Evolutionary conservation across 192 early-diverging fungal species (phyloP).

Genomic region (Rhizophagus prolifer): DNA sequence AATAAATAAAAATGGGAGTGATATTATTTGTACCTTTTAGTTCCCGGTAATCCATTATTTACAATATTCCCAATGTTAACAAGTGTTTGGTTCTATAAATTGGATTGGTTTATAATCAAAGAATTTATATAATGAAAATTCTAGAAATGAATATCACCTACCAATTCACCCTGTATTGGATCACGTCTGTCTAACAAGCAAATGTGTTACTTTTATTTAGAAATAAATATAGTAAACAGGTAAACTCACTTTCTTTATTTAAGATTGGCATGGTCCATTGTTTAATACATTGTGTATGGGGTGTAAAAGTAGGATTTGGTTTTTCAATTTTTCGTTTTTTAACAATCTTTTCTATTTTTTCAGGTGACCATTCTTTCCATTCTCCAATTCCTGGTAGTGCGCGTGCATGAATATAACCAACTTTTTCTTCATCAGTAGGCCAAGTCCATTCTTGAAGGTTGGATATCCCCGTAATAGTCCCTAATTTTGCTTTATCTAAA

Average conservation of each 20-base stretch:
- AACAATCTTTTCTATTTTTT: neutral
- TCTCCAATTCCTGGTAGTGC: neutral
- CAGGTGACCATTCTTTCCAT: neutral
- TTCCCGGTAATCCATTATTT: neutral
- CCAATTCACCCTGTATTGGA: neutral
- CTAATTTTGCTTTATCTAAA: no score
- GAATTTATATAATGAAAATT: no score
- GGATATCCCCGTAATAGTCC: neutral
- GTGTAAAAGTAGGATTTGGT: neutral
- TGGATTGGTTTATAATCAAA: no score
- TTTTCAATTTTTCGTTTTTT: constrained; percentile 2
- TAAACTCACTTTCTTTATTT: neutral
- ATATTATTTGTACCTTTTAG: neutral
- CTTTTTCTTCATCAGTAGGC: neutral
- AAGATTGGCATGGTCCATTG: neutral
- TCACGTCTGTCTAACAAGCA: neutral
- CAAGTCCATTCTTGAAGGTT: neutral
- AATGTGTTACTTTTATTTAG: neutral
- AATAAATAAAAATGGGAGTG: neutral
- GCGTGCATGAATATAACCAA: neutral
- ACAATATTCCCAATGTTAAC: no score
- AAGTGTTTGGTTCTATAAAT: no score
- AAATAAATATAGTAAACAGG: neutral
- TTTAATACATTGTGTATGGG: neutral
- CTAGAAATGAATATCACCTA: no score